Percentiles rank a stretch among this genome's conserved stretches.
Conservation (phyloP, 1,284 basidiomycete genomes). For the Apiotrichum brassicae region DNA sequence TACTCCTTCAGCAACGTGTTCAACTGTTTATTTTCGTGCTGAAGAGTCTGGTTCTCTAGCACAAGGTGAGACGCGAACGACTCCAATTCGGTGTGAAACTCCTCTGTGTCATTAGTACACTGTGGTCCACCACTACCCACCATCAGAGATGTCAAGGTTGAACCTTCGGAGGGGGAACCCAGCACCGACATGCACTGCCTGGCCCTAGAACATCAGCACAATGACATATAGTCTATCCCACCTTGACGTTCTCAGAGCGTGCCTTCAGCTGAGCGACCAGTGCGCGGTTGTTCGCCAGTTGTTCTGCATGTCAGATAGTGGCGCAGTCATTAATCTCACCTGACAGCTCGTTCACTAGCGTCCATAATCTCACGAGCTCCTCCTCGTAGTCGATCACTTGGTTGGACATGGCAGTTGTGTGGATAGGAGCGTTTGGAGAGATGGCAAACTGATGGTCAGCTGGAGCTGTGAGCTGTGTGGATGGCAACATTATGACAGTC, state of each 20-base stretch:
- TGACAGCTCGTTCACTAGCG: constrained; percentile 67
- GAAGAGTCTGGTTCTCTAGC: constrained; percentile 84
- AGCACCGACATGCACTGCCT: constrained; percentile 68
- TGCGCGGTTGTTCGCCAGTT: constrained; percentile 78
- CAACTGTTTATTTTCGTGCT: constrained; percentile 92
- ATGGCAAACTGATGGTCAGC: too few species aligned
- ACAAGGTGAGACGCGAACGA: constrained; percentile 80
- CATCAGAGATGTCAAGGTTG: constrained; percentile 90
- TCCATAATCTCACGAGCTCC: constrained; percentile 67
- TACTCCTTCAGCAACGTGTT: constrained; percentile 85
- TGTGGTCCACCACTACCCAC: constrained; percentile 43
- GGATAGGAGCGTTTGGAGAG: too few species aligned
- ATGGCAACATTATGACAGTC: too few species aligned
- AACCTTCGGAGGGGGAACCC: constrained; percentile 80
- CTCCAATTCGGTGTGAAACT: constrained; percentile 88
- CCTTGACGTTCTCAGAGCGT: constrained; percentile 74
- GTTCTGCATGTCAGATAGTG: constrained; percentile 53
- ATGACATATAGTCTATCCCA: constrained; percentile 64
- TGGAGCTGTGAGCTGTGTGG: too few species aligned
- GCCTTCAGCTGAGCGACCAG: constrained; percentile 65
- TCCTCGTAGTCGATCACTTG: constrained; percentile 51
- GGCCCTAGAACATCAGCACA: constrained; percentile 56
- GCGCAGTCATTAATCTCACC: constrained; percentile 35
- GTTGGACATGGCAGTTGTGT: constrained; percentile 18
- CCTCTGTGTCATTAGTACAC: constrained; percentile 54